phyloP scores from a whole-genome alignment of 2,329 filamentous ascomycete genomes.

The Pseudocercospora crystallina region DNA sequence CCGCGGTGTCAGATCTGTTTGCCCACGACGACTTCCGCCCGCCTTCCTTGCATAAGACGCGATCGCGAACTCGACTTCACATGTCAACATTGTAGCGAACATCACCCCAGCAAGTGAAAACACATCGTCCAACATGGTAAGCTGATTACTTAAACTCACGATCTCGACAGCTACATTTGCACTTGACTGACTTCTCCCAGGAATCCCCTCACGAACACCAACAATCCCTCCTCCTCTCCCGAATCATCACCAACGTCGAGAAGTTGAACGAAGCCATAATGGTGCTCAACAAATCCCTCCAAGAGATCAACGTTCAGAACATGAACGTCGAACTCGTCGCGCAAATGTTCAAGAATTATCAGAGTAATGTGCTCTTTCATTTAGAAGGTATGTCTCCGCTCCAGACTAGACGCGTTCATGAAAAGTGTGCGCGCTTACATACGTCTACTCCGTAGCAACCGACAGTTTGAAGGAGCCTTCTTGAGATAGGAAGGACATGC shows the following conservation, averaged over 20 bases:
- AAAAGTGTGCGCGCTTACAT: no score
- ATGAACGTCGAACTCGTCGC: conserved; percentile 98
- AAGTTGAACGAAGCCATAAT: conserved; percentile 94
- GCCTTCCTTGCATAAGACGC: no score
- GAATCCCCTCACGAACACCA: conserved; percentile 98
- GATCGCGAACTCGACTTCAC: background rate
- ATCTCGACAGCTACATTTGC: no score
- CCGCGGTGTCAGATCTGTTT: background rate
- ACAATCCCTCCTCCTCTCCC: conserved; percentile 86
- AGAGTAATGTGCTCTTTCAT: conserved; percentile 95
- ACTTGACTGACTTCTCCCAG: no score
- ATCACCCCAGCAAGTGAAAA: background rate
- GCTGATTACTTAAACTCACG: no score
- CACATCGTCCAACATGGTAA: no score
- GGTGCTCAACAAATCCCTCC: conserved; percentile 87
- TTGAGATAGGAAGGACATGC: conserved; percentile 14
- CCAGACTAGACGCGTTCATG: no score
- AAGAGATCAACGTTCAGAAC: conserved; percentile 98
- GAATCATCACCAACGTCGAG: conserved; percentile 97
- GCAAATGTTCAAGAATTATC: conserved; percentile 99
- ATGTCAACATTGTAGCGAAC: background rate
- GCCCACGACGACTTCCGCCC: background rate
- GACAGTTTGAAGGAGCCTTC: conserved; percentile 30
- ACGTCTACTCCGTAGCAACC: conserved; percentile 17
- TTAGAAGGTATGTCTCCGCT: conserved; percentile 87